Evolutionary conservation across 2,329 filamentous ascomycete species (phyloP).

Genomic region (Diaporthe sp.): DNA sequence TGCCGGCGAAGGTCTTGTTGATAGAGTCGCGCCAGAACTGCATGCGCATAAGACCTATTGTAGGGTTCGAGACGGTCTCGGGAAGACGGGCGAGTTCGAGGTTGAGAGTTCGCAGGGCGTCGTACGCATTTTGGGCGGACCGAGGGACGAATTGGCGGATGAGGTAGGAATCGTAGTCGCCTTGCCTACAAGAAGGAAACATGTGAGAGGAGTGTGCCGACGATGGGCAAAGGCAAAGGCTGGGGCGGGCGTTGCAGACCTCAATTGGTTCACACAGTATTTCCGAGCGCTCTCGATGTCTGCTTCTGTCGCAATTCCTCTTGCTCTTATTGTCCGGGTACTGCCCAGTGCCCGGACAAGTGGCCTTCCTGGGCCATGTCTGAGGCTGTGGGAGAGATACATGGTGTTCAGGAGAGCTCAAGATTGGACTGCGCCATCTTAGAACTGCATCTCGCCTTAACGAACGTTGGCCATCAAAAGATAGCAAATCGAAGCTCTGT

Average conservation of each 20-base stretch:
- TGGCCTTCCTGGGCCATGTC: conserved; percentile 50
- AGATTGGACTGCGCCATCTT: not conserved
- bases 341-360: not conserved
- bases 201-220: conserved; percentile 2
- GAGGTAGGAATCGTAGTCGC: conserved; percentile 89
- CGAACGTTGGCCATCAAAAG: not conserved
- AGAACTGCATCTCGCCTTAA: not conserved
- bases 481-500: not conserved
- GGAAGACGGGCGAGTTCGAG: conserved; percentile 91
- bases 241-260: conserved; percentile 46
- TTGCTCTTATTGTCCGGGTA: conserved; percentile 37
- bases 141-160: conserved; percentile 86
- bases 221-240: not conserved
- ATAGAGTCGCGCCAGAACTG: conserved; percentile 95
- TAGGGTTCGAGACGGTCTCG: conserved; percentile 88
- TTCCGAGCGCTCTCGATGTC: conserved; percentile 63
- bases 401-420: conserved; percentile 41
- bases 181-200: conserved; percentile 69
- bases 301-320: conserved; percentile 59
- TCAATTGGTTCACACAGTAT: conserved; percentile 65
- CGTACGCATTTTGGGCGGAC: conserved; percentile 82
- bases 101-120: conserved; percentile 92
- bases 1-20: conserved; percentile 78
- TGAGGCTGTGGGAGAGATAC: conserved; percentile 49
- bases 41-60: conserved; percentile 87